phyloP scores from a whole-genome alignment of 225 moss, liverwort and hornwort species.

The Sphagnum tenellum region DNA sequence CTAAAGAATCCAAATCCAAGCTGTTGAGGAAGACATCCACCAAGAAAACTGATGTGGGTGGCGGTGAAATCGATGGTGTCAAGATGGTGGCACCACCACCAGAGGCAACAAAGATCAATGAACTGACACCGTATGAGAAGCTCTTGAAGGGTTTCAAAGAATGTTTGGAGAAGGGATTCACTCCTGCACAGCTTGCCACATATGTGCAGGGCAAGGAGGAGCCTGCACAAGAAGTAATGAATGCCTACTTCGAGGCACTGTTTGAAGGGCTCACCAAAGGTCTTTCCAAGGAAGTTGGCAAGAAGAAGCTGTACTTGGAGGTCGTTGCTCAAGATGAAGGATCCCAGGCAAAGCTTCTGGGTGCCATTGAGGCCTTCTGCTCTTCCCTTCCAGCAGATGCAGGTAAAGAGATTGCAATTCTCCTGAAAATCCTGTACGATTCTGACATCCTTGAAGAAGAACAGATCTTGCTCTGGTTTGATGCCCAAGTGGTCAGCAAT shows the following conservation, averaged over 20 bases:
- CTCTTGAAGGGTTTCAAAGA: slow-evolving; percentile 64
- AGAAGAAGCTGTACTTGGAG: slow-evolving; percentile 45
- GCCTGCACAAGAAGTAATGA: slow-evolving; percentile 44
- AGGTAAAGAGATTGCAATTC: slow-evolving; percentile 82
- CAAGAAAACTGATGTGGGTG: slow-evolving; percentile 51
- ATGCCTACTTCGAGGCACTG: slow-evolving; percentile 66
- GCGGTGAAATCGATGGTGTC: slow-evolving; percentile 27
- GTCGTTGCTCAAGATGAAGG: slow-evolving; percentile 50
- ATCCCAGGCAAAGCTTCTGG: slow-evolving; percentile 50
- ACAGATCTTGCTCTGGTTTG: slow-evolving; percentile 81
- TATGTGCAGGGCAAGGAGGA: slow-evolving; percentile 42
- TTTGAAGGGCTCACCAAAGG: slow-evolving; percentile 79
- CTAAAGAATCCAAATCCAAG: slow-evolving; percentile 51
- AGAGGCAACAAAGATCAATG: slow-evolving; percentile 39
- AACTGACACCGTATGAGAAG: slow-evolving; percentile 39
- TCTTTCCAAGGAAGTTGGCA: slow-evolving; percentile 69
- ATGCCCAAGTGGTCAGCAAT: slow-evolving; percentile 18
- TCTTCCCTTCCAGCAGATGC: slow-evolving; percentile 47
- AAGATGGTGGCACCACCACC: neutral
- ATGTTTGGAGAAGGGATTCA: slow-evolving; percentile 51
- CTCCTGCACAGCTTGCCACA: slow-evolving; percentile 51
- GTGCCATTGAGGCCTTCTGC: slow-evolving; percentile 55
- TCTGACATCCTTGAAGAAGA: slow-evolving; percentile 91
- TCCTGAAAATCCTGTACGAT: slow-evolving; percentile 79
- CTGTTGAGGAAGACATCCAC: slow-evolving; percentile 56